phyloP scores from a whole-genome alignment of 345 rosid species.

The Syzygium oleosum region DNA sequence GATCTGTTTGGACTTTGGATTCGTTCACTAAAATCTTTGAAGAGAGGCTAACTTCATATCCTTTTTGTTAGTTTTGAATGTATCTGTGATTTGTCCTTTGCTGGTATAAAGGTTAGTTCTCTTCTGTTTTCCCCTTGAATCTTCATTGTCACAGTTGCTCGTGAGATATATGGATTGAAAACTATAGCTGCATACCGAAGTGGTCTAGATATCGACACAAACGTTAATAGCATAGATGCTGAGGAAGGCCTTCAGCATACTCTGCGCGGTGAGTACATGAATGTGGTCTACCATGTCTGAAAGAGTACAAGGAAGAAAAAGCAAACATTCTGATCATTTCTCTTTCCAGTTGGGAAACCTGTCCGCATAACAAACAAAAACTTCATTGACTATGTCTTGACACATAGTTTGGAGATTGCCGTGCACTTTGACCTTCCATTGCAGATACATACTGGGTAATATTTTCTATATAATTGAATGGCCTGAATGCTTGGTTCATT shows the following conservation, averaged over 20 bases:
- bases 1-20: conserved; percentile 60
- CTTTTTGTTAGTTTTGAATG: conserved; percentile 27
- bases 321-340: conserved; percentile 6
- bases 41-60: conserved; percentile 71
- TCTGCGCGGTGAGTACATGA: conserved; percentile 38
- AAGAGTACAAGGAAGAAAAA: neutral
- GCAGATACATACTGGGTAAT: conserved; percentile 97
- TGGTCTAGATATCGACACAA: conserved; percentile 70
- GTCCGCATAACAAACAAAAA: conserved; percentile 56
- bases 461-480: conserved; percentile 2
- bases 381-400: conserved; percentile 71
- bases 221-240: conserved; percentile 48
- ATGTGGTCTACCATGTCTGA: neutral
- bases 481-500: neutral
- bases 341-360: conserved; percentile 65
- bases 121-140: conserved; percentile 37
- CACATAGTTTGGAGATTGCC: conserved; percentile 56
- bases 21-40: conserved; percentile 45
- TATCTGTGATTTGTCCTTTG: neutral
- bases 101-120: neutral
- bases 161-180: conserved; percentile 63
- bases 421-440: conserved; percentile 56
- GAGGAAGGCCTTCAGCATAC: conserved; percentile 63
- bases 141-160: conserved; percentile 34
- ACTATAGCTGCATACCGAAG: conserved; percentile 91